These are phyloP conservation scores for Hypoxylon sp. DNA, from an alignment of 2,329 filamentous ascomycete species.

Conservation along the genomic window DNA sequence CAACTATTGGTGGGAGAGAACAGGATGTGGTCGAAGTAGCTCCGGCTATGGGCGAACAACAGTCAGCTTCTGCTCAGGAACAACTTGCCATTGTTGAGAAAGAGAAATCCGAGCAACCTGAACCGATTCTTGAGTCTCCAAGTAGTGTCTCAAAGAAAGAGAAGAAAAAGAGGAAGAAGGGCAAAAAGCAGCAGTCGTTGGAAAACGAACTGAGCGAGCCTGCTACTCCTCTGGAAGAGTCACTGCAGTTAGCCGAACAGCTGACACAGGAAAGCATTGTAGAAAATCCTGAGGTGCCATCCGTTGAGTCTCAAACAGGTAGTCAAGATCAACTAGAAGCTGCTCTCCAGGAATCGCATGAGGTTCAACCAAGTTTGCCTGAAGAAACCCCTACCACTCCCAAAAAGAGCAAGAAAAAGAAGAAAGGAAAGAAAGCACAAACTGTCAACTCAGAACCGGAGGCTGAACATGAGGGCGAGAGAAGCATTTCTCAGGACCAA, in stretches of 20 bases:
- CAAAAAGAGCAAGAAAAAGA: constrained; percentile 58
- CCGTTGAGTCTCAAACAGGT: constrained; percentile 17
- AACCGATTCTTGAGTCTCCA: constrained; percentile 34
- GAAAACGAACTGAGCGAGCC: constrained; percentile 38
- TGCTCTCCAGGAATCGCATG: constrained; percentile 27
- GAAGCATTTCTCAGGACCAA: constrained; percentile 27
- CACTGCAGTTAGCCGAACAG: constrained; percentile 10
- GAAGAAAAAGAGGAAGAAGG: constrained; percentile 53
- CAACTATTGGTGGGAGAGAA: constrained; percentile 15
- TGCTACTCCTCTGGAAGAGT: constrained; percentile 21
- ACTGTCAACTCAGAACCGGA: constrained; percentile 33
- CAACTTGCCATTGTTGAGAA: constrained; percentile 4
- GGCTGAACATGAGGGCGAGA: constrained; percentile 26
- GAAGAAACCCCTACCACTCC: constrained; percentile 34
- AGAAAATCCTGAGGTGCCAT: constrained; percentile 13
- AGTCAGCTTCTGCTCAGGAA: constrained; percentile 2
- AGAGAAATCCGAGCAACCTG: constrained; percentile 29
- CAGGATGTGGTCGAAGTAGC: background rate
- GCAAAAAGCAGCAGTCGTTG: constrained; percentile 36
- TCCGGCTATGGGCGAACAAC: background rate
- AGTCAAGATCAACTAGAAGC: constrained; percentile 31
- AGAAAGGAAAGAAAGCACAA: constrained; percentile 45
- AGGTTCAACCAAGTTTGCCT: constrained; percentile 20
- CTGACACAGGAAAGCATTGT: constrained; percentile 24
- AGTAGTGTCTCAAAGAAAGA: constrained; percentile 46